These are phyloP conservation scores for Rhamnella rubrinervis DNA, from an alignment of 331 rosid species.

Conservation along the genomic window DNA sequence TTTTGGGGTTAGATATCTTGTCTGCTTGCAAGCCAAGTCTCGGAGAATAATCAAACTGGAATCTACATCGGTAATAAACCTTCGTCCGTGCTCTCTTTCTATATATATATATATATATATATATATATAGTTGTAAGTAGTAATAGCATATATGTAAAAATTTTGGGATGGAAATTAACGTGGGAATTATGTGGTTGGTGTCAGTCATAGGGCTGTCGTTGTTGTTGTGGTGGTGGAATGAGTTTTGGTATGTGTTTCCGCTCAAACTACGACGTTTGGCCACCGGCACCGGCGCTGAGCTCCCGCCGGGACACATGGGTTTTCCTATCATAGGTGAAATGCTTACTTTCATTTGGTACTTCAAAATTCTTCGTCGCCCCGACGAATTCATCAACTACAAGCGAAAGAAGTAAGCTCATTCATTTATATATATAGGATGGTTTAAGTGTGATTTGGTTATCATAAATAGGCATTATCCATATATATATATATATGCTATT, in stretches of 20 bases:
- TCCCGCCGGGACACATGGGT: constrained; percentile 45
- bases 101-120: neutral
- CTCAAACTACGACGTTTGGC: neutral
- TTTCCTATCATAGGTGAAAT: constrained; percentile 39
- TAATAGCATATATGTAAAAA: no score
- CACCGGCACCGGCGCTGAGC: neutral
- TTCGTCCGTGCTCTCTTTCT: neutral
- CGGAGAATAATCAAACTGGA: no score
- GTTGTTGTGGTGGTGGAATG: constrained; percentile 42
- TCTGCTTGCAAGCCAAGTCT: no score
- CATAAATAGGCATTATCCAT: no score
- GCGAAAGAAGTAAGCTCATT: constrained; percentile 35
- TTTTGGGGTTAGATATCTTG: no score
- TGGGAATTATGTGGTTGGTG: constrained; percentile 13
- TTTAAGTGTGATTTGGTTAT: neutral
- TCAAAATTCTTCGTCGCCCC: constrained; percentile 28
- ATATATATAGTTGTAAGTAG: neutral
- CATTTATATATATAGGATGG: neutral
- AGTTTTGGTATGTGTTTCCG: constrained; percentile 25
- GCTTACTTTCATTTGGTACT: constrained; percentile 39
- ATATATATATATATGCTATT: no score
- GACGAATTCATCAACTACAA: constrained; percentile 38
- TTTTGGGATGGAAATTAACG: neutral
- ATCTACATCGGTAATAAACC: no score
- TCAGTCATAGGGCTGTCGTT: constrained; percentile 19